Base-by-base conservation (phyloP, 1,284 basidiomycete species). In the Calocybe gambosa region DNA sequence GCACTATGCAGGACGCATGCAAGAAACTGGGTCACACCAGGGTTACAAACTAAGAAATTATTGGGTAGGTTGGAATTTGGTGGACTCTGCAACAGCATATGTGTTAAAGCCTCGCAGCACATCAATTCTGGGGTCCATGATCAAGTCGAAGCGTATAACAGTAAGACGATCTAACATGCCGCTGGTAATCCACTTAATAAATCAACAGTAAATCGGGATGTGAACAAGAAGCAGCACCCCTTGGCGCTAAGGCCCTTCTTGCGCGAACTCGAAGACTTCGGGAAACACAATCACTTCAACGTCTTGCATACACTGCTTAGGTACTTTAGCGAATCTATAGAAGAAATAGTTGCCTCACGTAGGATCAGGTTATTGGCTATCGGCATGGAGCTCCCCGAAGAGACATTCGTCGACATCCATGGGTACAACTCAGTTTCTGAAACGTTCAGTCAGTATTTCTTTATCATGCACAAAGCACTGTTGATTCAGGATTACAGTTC, bases 31-130 rank as follows among this genome's bases (percentile, higher is more conserved):
- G 5, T 74, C 76, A 0, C 81, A 71, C 49, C 69, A 78, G 54
- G 82, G 80, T 3, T 84, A 83, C 54, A 83, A 83, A 53, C 62
- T 63, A 6, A 69, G 72, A 2, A 66, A 73, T 45, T 77, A 76
- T 43, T 81, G 73, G 74, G 80, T 81, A 50, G 3, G 60, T n/a
- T n/a, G n/a, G n/a, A n/a, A n/a, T n/a, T n/a, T n/a, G n/a, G n/a
- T n/a, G n/a, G n/a, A n/a, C n/a, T n/a, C n/a, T n/a, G n/a, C n/a
- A n/a, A n/a, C n/a, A n/a, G n/a, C n/a, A n/a, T n/a, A n/a, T n/a
- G n/a, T n/a, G n/a, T n/a, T n/a, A 38, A 38, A 7, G 31, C 15
- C 13, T 12, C 4, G 31, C 20, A 52, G 79, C 71, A 75, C 26
- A 74, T 82, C 43, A 70, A 72, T 39, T 67, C 66, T 13, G 80